phyloP scores from a whole-genome alignment of 345 rosid genomes.

The Lepidium sativum region DNA sequence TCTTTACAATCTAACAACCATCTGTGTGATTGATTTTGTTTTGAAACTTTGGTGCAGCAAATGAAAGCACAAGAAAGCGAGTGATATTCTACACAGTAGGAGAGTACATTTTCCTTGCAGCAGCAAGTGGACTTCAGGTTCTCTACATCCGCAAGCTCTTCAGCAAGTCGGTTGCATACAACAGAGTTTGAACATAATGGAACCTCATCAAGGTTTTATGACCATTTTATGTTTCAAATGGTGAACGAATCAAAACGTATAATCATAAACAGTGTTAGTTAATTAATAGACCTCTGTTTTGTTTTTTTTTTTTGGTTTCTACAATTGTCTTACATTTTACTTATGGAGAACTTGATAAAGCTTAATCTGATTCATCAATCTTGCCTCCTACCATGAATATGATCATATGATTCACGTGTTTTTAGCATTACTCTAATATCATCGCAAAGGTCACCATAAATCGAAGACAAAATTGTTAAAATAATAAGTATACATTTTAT shows the following conservation, averaged over 20 bases:
- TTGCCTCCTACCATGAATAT: neutral
- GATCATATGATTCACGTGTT: neutral
- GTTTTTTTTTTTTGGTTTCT: constrained; percentile 13
- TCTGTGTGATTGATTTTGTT: neutral
- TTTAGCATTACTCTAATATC: neutral
- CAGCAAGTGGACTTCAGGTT: constrained; percentile 69
- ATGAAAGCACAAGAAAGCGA: constrained; percentile 85
- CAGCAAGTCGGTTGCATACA: constrained; percentile 89
- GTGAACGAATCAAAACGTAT: neutral
- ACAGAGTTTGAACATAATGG: constrained; percentile 50
- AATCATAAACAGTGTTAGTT: constrained; percentile 17
- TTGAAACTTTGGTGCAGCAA: constrained; percentile 47
- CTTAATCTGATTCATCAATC: neutral
- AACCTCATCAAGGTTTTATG: neutral
- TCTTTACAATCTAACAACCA: neutral
- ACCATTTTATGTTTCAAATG: neutral
- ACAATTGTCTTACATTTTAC: constrained; percentile 4
- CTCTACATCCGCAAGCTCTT: constrained; percentile 82
- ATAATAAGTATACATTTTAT: no score
- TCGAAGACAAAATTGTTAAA: no score
- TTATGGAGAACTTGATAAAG: constrained; percentile 1
- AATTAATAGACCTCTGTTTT: constrained; percentile 1
- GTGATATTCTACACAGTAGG: constrained; percentile 76
- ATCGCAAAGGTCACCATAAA: neutral
- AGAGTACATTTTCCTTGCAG: constrained; percentile 65